These are phyloP conservation scores for Tanozyma kutaoensis DNA, from an alignment of 805 yeast genomes.

Conservation along the genomic window DNA sequence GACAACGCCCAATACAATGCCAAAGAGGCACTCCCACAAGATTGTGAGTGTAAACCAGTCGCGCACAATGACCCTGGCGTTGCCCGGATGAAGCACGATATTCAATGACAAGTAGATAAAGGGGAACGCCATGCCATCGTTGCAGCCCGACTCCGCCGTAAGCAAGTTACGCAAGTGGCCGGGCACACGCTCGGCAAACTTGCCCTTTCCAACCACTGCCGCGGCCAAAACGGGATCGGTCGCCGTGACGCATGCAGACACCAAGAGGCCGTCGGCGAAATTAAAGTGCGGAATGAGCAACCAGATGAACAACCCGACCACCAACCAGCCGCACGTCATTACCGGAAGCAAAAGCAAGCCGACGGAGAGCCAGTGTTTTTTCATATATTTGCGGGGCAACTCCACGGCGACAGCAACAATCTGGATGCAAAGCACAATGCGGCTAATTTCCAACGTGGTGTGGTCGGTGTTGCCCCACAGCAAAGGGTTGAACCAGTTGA, in stretches of 20 bases:
- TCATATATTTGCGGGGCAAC: slow-evolving; percentile 80
- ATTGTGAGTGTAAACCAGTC: slow-evolving; percentile 72
- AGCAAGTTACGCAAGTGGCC: slow-evolving; percentile 80
- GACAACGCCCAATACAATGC: slow-evolving; percentile 57
- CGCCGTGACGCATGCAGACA: slow-evolving; percentile 85
- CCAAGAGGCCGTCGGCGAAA: slow-evolving; percentile 58
- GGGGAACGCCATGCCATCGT: slow-evolving; percentile 95
- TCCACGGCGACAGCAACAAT: slow-evolving; percentile 93
- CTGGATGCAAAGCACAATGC: slow-evolving; percentile 76
- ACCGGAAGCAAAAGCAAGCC: slow-evolving; percentile 66
- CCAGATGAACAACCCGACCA: slow-evolving; percentile 73
- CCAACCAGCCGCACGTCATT: slow-evolving; percentile 84
- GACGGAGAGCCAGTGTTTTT: slow-evolving; percentile 71
- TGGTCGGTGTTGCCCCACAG: slow-evolving; percentile 79
- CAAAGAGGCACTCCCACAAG: slow-evolving; percentile 72
- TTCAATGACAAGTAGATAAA: slow-evolving; percentile 63
- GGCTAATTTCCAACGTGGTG: slow-evolving; percentile 70
- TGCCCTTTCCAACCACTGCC: slow-evolving; percentile 90
- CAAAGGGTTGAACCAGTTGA: slow-evolving; percentile 72
- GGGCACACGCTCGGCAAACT: slow-evolving; percentile 81
- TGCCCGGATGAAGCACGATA: slow-evolving; percentile 50
- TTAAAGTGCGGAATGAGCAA: slow-evolving; percentile 57
- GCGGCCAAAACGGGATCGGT: slow-evolving; percentile 94
- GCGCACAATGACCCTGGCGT: slow-evolving; percentile 55
- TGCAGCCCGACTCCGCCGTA: slow-evolving; percentile 81